A percentile compares a stretch with the other conserved stretches of the same genome.
These are phyloP conservation scores for Colletotrichum euphorbiae DNA, from an alignment of 2,329 filamentous ascomycete genomes.

Conservation along the genomic window DNA sequence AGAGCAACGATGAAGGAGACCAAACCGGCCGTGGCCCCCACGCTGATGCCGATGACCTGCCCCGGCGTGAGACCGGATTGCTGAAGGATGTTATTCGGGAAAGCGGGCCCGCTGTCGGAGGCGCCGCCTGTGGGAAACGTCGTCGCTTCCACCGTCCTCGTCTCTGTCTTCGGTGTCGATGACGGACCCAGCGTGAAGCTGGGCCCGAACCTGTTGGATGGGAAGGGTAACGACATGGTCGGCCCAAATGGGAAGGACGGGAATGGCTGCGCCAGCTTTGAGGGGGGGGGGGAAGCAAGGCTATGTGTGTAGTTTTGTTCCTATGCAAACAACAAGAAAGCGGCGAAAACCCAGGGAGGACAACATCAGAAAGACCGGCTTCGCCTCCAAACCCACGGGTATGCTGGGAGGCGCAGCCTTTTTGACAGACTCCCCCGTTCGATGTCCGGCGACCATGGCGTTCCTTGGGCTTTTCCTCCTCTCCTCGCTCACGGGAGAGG, in stretches of 20 bases:
- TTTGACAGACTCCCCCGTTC: slow-evolving; percentile 36
- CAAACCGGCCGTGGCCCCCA: slow-evolving; percentile 32
- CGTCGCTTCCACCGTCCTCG: slow-evolving; percentile 24
- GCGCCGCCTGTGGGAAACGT: neutral
- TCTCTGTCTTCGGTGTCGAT: slow-evolving; percentile 16
- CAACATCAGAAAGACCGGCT: slow-evolving; percentile 27
- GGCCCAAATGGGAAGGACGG: slow-evolving; percentile 16
- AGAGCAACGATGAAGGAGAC: slow-evolving; percentile 36
- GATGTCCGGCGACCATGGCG: slow-evolving; percentile 38
- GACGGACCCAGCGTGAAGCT: slow-evolving; percentile 31
- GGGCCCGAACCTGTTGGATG: slow-evolving; percentile 34
- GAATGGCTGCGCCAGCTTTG: slow-evolving; percentile 34
- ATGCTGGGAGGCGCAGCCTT: slow-evolving; percentile 35
- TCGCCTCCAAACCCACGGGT: slow-evolving; percentile 10
- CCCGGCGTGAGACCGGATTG: slow-evolving; percentile 35
- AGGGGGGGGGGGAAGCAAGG: neutral
- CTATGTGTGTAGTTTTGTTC: slow-evolving; percentile 12
- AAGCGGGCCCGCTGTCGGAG: slow-evolving; percentile 5
- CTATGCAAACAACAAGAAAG: slow-evolving; percentile 8
- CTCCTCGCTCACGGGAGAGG: neutral
- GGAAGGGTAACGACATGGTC: slow-evolving; percentile 32
- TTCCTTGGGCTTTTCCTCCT: neutral
- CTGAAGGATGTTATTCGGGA: slow-evolving; percentile 37
- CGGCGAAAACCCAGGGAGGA: neutral
- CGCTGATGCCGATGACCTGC: slow-evolving; percentile 36